Percentiles rank a stretch among this genome's conserved stretches.
These are phyloP conservation scores for Myriosclerotinia duriaeana DNA, from an alignment of 2,329 filamentous ascomycete species.

Conservation along the genomic window DNA sequence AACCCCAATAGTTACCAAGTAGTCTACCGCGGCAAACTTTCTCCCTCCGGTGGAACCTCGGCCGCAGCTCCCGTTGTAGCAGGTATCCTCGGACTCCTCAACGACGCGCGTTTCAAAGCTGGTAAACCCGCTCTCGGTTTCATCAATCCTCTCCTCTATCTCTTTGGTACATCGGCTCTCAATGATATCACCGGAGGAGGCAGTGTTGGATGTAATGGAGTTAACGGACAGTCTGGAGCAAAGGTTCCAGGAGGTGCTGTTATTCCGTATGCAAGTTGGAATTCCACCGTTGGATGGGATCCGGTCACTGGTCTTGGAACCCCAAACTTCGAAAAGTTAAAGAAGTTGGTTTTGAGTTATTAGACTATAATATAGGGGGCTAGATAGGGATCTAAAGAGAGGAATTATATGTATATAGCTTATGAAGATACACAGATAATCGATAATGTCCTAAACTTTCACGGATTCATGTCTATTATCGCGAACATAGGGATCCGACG, in stretches of 20 bases:
- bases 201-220: slow-evolving; percentile 42
- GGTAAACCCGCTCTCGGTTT: slow-evolving; percentile 47
- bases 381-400: too few species aligned
- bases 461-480: too few species aligned
- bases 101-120: slow-evolving; percentile 56
- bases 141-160: slow-evolving; percentile 46
- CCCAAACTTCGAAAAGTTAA: slow-evolving; percentile 34
- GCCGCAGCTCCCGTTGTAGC: slow-evolving; percentile 57
- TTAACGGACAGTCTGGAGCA: slow-evolving; percentile 25
- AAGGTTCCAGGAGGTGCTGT: slow-evolving; percentile 24
- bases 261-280: slow-evolving; percentile 32
- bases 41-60: slow-evolving; percentile 49
- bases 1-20: slow-evolving; percentile 26
- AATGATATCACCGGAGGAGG: slow-evolving; percentile 44
- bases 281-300: slow-evolving; percentile 41
- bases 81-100: slow-evolving; percentile 58
- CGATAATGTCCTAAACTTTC: background rate
- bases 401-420: too few species aligned
- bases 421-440: background rate
- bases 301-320: slow-evolving; percentile 44
- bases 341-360: slow-evolving; percentile 23
- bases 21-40: slow-evolving; percentile 19
- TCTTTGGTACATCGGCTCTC: slow-evolving; percentile 38
- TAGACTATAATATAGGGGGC: background rate
- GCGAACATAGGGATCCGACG: too few species aligned